Evolutionary conservation across 257 asterid species (phyloP), one percentile per base, ranked within the genome.

Genomic region (Ehretia macrophylla): DNA sequence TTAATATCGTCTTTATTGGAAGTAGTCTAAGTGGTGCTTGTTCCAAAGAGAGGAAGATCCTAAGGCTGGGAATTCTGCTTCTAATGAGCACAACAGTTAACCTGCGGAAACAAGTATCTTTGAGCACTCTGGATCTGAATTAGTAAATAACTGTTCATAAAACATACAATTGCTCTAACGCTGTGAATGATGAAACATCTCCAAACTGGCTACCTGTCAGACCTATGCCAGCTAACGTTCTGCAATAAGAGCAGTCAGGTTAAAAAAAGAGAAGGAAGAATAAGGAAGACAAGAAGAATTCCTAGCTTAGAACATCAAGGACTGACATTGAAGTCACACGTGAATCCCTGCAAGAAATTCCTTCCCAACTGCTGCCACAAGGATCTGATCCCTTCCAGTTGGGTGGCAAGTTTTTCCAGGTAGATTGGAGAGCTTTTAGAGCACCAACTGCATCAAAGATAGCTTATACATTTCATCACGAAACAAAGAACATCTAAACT

Each of bases 351-450:
- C 98, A 88, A 58, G 27, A 51, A 64, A 88, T 59, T 51, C 98
- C 98, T 35, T 83, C 94, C 98, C 98, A 91, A 4, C 56, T 52
- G 59, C 74, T 65, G 54, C 83, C 88, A 67, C 98, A 91, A 60
- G 98, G 95, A 84, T 91, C 98, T 2, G 70, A 35, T 11, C 92
- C 95, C 17, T 22, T 64, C 98, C 98, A 90, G 71, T 77, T 85
- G n/a, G 93, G 95, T 10, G 96, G 98, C 64, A 80, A 78, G 79
- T 83, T 87, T 32, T 70, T 74, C 98, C 94, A 87, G 79, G 82
- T 82, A 23, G 86, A 59, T 67, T 78, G 75, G 38, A 90, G 63
- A 47, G 92, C 85, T 55, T 18, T 76, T 70, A 90, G 81, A 63
- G 85, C 90, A 73, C 83, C 72, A 72, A 74, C 98, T 87, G 86